Base-by-base conservation (phyloP, 345 rosid genomes). In the Hibiscus trionum region DNA sequence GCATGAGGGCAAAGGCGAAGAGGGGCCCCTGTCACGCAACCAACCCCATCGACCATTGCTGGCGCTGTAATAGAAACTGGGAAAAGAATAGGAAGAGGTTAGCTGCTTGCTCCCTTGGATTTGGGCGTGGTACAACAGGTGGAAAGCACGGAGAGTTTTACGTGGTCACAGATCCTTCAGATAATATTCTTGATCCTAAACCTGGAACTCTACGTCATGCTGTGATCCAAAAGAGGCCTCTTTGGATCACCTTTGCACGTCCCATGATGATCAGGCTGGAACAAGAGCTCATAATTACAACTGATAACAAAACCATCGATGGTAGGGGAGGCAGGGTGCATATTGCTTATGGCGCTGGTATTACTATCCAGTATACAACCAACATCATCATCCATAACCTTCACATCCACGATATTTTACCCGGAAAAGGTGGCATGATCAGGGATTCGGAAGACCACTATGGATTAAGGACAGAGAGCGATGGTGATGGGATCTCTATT, bases 31-130 rank as follows among this genome's bases (percentile, higher is more conserved):
- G 98, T 78, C 5, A 46, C 46, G 93, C 93, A 52, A 80, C 90
- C 26, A 93, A 91, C 80, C 97, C 97, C 0, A 91, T 93, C 5
- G 97, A 93, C 64, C 72, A 84, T 65, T 91, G 98, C 63, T 93
- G 96, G 97, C 84, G 98, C 59, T 93, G 97, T 73, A 75, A 84
- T 74, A 33, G 72, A 4, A 75, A 86, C 11, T 93, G 98, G 98
- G 84, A 78, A 2, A 55, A 61, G 7, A 75, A 88, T 69, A 84
- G 96, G 56, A 75, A 82, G 80, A 86, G 19, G 73, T 82, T 93
- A 1, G 90, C 82, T 3, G 76, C 73, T 0, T 91, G 97, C 2
- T 89, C 58, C 37, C 86, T 85, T 0, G 98, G 98, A 3, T 93
- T 93, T 15, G 98, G 88, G n/a, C 83, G 80, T 49, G 81, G 57